Conservation (phyloP, 2,329 filamentous ascomycete species). For the Microdochium paspali region DNA sequence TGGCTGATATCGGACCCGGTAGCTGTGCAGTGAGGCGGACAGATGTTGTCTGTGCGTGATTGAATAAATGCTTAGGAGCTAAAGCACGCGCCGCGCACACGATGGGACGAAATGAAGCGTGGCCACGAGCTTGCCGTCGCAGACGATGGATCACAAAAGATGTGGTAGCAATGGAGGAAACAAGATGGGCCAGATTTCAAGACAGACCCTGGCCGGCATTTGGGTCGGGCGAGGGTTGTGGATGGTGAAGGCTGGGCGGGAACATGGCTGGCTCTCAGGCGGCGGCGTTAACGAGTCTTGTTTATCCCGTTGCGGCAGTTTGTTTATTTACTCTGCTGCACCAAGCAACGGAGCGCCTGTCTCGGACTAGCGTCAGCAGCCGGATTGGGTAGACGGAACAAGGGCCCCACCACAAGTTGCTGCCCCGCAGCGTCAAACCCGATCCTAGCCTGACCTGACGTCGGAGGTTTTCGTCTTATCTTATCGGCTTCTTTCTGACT, state of each 20-base stretch:
- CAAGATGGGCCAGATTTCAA: neutral
- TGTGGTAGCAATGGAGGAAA: neutral
- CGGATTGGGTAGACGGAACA: too few relatives aligned
- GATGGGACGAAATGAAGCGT: neutral
- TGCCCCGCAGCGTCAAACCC: too few relatives aligned
- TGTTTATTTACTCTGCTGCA: slow-evolving; percentile 23
- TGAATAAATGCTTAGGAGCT: neutral
- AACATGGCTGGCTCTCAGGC: neutral
- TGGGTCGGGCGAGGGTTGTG: neutral
- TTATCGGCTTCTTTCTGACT: too few relatives aligned
- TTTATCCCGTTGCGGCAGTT: slow-evolving; percentile 20
- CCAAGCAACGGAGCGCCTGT: neutral
- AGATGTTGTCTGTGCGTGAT: neutral
- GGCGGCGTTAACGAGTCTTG: slow-evolving; percentile 2
- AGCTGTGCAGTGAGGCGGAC: neutral
- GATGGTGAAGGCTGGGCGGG: neutral
- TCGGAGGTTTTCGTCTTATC: too few relatives aligned
- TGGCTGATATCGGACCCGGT: too few relatives aligned
- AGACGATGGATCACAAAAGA: neutral
- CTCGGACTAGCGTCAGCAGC: neutral
- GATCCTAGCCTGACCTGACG: too few relatives aligned
- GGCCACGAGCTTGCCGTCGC: neutral
- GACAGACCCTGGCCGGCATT: slow-evolving; percentile 1
- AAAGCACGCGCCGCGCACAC: neutral
- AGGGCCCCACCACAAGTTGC: too few relatives aligned